These are phyloP conservation scores for Phanerochaete sordida DNA, from an alignment of 768 basidiomycete genomes.

Conservation along the genomic window DNA sequence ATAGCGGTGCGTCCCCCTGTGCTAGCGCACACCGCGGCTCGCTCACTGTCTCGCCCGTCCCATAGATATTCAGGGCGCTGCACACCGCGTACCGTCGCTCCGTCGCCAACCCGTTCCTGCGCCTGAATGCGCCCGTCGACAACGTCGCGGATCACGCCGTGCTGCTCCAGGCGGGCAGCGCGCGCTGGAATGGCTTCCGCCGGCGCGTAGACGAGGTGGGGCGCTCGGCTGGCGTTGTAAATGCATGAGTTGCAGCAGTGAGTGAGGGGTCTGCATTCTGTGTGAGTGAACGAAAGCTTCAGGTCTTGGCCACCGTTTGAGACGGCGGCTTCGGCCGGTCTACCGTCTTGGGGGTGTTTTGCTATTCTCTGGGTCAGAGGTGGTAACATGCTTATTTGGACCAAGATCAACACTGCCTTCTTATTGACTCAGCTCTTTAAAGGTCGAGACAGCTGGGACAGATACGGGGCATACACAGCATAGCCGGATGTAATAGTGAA, in stretches of 20 bases:
- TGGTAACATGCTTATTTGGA: conserved; percentile 24
- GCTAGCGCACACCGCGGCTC: background rate
- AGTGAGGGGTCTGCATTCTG: background rate
- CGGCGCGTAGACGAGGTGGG: conserved; percentile 73
- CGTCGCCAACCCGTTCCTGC: conserved; percentile 84
- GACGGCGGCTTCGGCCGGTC: conserved; percentile 1
- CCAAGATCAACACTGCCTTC: conserved; percentile 65
- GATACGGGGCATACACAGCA: conserved; percentile 74
- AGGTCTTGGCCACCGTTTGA: conserved; percentile 5
- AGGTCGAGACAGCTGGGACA: conserved; percentile 78
- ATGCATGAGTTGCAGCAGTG: conserved; percentile 1
- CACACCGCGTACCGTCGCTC: conserved; percentile 86
- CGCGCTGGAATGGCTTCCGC: conserved; percentile 69
- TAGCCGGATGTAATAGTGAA: too few species aligned
- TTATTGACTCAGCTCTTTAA: conserved; percentile 76
- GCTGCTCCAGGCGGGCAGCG: conserved; percentile 55
- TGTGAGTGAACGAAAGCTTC: background rate
- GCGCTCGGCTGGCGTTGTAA: conserved; percentile 43
- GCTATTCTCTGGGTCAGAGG: conserved; percentile 9
- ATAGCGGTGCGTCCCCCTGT: conserved; percentile 49
- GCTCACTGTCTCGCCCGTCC: background rate
- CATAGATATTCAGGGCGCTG: conserved; percentile 81
- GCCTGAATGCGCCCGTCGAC: conserved; percentile 50
- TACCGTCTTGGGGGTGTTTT: conserved; percentile 15
- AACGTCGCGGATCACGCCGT: conserved; percentile 47